These are phyloP conservation scores for Sclerotinia glacialis DNA, from an alignment of 2,329 filamentous ascomycete species.

Conservation along the genomic window DNA sequence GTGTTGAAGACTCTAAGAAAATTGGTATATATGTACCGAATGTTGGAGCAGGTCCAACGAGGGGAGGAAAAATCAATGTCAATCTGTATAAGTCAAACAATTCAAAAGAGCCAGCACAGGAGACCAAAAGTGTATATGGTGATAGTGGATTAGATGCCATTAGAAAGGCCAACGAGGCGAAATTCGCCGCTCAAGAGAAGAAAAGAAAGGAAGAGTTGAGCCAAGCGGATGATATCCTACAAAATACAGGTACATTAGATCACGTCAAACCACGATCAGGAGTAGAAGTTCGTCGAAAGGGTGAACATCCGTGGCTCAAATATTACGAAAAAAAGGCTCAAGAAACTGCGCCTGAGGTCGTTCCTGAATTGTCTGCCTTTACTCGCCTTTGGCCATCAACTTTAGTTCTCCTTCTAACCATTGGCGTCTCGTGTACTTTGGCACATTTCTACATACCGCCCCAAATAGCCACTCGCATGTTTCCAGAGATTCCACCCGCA, in stretches of 20 bases:
- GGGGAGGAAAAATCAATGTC: conserved; percentile 11
- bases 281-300: conserved; percentile 34
- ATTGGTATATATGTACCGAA: conserved; percentile 36
- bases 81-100: conserved; percentile 5
- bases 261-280: conserved; percentile 26
- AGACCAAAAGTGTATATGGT: conserved; percentile 53
- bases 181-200: conserved; percentile 47
- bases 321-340: conserved; percentile 45
- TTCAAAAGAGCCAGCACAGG: background rate
- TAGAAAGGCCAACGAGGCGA: conserved; percentile 50
- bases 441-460: conserved; percentile 53
- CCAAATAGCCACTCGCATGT: conserved; percentile 49
- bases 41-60: conserved; percentile 19
- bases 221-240: conserved; percentile 41
- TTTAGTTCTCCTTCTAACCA: conserved; percentile 47
- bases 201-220: conserved; percentile 44
- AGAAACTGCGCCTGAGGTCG: conserved; percentile 48
- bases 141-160: conserved; percentile 56
- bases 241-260: conserved; percentile 35
- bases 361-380: conserved; percentile 52
- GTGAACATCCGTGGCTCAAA: conserved; percentile 34
- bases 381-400: conserved; percentile 56
- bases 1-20: conserved; percentile 34
- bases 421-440: conserved; percentile 46
- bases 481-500: conserved; percentile 59